Evolutionary conservation across 2,329 filamentous ascomycete genomes (phyloP), one percentile per base, ranked within the genome.

Genomic region (Alternaria longipes): DNA sequence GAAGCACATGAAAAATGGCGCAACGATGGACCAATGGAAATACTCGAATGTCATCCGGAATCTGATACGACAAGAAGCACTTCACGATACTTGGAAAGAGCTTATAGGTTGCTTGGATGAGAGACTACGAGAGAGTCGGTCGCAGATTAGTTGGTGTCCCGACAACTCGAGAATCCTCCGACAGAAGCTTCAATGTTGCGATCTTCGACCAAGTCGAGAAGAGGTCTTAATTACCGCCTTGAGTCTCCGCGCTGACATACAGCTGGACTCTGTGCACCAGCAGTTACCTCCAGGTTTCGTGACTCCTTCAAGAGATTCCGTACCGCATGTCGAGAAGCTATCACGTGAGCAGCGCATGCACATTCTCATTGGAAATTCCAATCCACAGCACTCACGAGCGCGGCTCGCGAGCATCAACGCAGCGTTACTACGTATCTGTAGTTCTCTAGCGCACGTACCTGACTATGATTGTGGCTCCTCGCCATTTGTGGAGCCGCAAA

Each of bases 11-110:
- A 77, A 78, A 62, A 77, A 78, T 22, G 77, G 77, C 20, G 68
- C 70, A 14, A 72, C 67, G 8, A 72, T 70, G 20, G 71, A 76
- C 36, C 70, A 76, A 22, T 79, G 77, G 77, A 77, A 77, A 53
- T 78, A 79, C 58, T 77, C 76, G 16, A 78, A 76, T 34, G 75
- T 78, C 14, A 76, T 79, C 44, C 72, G 75, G 12, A 79, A 79
- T 36, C 58, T 79, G 14, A 75, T 78, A 28, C 71, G 77, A 53
- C 77, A 79, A 58, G 75, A 78, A 56, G 73, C 74, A 4, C 61
- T 76, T 34, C 75, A 76, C 51, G 75, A 78, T 54, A 75, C 72
- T 2, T 79, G 76, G 76, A 79, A 79, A 59, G 74, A 77, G 34
- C 64, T 79, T n/a, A 65, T 78, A 45, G 64, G 63, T 12, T 74